phyloP scores from a whole-genome alignment of 345 rosid genomes.

The Salix purpurea region DNA sequence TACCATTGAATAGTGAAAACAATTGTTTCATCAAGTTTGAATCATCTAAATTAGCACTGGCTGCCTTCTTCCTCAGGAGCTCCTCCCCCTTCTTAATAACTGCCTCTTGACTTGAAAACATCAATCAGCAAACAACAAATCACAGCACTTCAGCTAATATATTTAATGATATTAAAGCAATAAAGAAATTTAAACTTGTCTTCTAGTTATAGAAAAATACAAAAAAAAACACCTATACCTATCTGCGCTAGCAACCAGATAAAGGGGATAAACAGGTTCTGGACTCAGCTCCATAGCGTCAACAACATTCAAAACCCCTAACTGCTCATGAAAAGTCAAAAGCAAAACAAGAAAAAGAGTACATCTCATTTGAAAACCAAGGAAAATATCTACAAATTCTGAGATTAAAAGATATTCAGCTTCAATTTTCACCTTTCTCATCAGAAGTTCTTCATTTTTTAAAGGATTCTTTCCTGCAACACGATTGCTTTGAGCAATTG shows the following conservation, averaged over 20 bases:
- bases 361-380: background rate
- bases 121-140: slow-evolving; percentile 28
- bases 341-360: background rate
- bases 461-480: slow-evolving; percentile 66
- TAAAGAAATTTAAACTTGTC: background rate
- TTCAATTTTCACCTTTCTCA: slow-evolving; percentile 58
- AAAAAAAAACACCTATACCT: slow-evolving; percentile 37
- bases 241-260: slow-evolving; percentile 70
- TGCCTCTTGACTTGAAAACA: slow-evolving; percentile 68
- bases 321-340: slow-evolving; percentile 37
- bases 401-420: slow-evolving; percentile 7
- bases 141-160: slow-evolving; percentile 1
- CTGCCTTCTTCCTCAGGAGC: slow-evolving; percentile 72
- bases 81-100: slow-evolving; percentile 85
- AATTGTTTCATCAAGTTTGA: slow-evolving; percentile 59
- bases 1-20: slow-evolving; percentile 77
- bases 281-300: slow-evolving; percentile 68
- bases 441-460: slow-evolving; percentile 61
- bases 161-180: slow-evolving; percentile 4
- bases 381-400: background rate
- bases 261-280: slow-evolving; percentile 76
- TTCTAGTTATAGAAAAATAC: slow-evolving; percentile 8
- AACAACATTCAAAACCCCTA: slow-evolving; percentile 84
- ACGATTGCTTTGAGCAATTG: slow-evolving; percentile 66
- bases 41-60: slow-evolving; percentile 73